phyloP scores from a whole-genome alignment of 2,329 filamentous ascomycete genomes.

The Alternaria arborescens region DNA sequence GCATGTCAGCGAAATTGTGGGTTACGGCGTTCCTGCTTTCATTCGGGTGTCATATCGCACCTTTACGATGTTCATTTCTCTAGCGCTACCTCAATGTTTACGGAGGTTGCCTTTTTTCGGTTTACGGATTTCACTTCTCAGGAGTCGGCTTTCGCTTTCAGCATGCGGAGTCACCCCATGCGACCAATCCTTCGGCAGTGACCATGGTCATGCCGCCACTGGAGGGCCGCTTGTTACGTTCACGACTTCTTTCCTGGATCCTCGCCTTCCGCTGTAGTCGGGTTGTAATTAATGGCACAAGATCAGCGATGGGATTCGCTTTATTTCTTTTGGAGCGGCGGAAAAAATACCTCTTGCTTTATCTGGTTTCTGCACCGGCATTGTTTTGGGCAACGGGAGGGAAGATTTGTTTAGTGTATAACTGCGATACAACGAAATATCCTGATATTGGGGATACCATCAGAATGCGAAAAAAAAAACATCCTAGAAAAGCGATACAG shows the following conservation, averaged over 20 bases:
- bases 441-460: constrained; percentile 29
- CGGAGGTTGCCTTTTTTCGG: constrained; percentile 30
- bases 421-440: constrained; percentile 33
- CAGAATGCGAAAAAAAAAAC: constrained; percentile 40
- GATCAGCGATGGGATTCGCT: constrained; percentile 39
- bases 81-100: constrained; percentile 35
- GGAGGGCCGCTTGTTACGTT: constrained; percentile 31
- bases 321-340: constrained; percentile 33
- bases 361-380: constrained; percentile 36
- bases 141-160: constrained; percentile 29
- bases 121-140: constrained; percentile 45
- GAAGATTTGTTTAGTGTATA: constrained; percentile 29
- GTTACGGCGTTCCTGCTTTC: constrained; percentile 39
- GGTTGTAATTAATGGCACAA: constrained; percentile 53
- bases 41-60: constrained; percentile 33
- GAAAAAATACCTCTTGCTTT: constrained; percentile 34
- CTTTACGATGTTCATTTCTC: constrained; percentile 41
- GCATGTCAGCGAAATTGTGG: constrained; percentile 48
- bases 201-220: constrained; percentile 10
- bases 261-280: constrained; percentile 38
- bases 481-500: constrained; percentile 30
- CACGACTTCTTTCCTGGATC: constrained; percentile 38
- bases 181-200: constrained; percentile 15
- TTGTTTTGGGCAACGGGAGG: constrained; percentile 29
- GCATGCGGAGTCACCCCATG: constrained; percentile 28